Evolutionary conservation across 164 flowering plant genomes (phyloP).

Genomic region (Aristolochia contorta): DNA sequence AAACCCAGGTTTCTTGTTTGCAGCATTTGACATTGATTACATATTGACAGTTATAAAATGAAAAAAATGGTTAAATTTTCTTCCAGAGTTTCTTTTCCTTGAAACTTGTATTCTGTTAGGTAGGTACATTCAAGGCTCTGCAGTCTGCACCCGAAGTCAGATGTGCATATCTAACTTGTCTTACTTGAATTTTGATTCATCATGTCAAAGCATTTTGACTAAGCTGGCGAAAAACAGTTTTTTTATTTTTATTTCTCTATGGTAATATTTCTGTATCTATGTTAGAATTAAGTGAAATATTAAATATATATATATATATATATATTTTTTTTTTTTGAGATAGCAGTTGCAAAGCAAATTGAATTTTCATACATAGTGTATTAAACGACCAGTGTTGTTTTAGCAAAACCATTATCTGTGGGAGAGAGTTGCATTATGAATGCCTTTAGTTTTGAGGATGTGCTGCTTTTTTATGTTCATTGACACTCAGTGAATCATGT

Average conservation of each 20-base stretch:
- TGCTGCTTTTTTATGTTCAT: no score
- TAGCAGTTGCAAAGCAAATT: no score
- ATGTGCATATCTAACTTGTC: neutral
- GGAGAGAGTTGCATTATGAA: no score
- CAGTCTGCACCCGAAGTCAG: neutral
- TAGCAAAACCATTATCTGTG: no score
- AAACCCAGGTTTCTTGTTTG: conserved; percentile 60
- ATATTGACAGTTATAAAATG: neutral
- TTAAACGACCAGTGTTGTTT: no score
- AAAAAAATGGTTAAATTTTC: neutral
- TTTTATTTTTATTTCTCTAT: neutral
- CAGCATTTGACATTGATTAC: neutral
- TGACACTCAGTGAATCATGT: no score
- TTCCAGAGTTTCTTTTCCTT: neutral
- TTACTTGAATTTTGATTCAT: neutral
- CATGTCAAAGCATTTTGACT: no score
- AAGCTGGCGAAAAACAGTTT: no score
- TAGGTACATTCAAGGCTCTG: neutral
- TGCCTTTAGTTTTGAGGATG: no score
- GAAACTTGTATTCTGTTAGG: neutral
- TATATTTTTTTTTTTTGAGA: neutral
- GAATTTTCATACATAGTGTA: no score
- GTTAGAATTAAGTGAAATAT: no score
- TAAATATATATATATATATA: neutral
- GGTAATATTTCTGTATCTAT: neutral